Conservation (phyloP, 2,329 filamentous ascomycete genomes). For the Pseudodiploospora longispora region DNA sequence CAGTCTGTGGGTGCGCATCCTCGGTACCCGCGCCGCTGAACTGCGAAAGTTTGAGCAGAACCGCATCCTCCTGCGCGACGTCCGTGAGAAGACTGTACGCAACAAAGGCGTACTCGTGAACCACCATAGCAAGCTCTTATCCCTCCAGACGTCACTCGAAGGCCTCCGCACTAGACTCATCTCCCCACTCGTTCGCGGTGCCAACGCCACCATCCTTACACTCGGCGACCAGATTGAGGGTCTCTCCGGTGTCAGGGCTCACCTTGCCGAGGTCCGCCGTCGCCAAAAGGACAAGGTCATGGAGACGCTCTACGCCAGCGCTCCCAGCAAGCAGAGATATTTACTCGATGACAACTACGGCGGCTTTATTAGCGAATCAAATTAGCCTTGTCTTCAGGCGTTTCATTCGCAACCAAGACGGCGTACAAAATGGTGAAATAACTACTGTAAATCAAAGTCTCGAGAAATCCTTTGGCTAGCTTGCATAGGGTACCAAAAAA, state of each 20-base stretch:
- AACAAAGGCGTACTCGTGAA: slow-evolving; percentile 84
- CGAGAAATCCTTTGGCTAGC: too few species aligned
- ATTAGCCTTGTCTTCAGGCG: neutral
- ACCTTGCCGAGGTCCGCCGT: slow-evolving; percentile 67
- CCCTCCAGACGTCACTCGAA: slow-evolving; percentile 80
- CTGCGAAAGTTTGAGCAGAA: slow-evolving; percentile 93
- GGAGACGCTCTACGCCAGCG: slow-evolving; percentile 64
- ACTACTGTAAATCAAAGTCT: too few species aligned
- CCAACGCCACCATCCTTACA: slow-evolving; percentile 59
- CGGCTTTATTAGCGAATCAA: slow-evolving; percentile 3
- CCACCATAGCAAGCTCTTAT: slow-evolving; percentile 76
- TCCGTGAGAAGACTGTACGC: slow-evolving; percentile 73
- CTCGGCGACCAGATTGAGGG: slow-evolving; percentile 82
- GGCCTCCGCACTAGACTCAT: slow-evolving; percentile 76
- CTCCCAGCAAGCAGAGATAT: slow-evolving; percentile 16
- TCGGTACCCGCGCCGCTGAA: slow-evolving; percentile 65
- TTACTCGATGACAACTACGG: slow-evolving; percentile 3
- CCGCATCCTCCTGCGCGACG: slow-evolving; percentile 65
- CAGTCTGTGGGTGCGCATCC: slow-evolving; percentile 75
- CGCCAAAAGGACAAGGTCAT: slow-evolving; percentile 77
- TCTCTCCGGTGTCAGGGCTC: slow-evolving; percentile 68
- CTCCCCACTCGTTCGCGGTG: slow-evolving; percentile 68
- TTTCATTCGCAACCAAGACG: too few species aligned
- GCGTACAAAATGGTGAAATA: too few species aligned
- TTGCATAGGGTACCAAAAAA: too few species aligned